These are phyloP conservation scores for Sordariomycetes sp. DNA, from an alignment of 2,329 filamentous ascomycete species.

Conservation along the genomic window DNA sequence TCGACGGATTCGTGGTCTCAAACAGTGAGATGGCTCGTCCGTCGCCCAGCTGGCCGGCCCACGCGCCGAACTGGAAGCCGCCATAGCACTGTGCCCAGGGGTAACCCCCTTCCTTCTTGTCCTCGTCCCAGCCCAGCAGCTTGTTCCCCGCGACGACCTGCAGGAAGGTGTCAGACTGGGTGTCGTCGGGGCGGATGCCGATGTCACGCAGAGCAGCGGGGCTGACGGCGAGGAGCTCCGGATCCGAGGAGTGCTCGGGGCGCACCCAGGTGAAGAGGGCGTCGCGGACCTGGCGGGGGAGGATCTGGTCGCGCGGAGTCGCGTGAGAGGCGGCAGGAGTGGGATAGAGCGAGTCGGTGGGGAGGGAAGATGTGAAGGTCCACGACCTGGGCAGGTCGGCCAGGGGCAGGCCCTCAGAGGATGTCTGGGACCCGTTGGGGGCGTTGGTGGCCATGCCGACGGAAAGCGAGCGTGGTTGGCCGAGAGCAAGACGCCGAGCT, in stretches of 20 bases:
- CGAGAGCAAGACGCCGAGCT: background rate
- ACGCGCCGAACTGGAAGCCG: slow-evolving; percentile 69
- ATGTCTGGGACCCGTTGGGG: background rate
- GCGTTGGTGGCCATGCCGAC: background rate
- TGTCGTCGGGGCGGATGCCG: slow-evolving; percentile 60
- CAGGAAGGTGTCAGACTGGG: slow-evolving; percentile 62
- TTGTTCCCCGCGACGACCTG: slow-evolving; percentile 73
- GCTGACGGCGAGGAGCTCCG: slow-evolving; percentile 76
- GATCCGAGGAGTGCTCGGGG: slow-evolving; percentile 59
- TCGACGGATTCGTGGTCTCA: slow-evolving; percentile 67
- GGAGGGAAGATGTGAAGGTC: slow-evolving; percentile 56
- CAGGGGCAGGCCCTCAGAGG: slow-evolving; percentile 20
- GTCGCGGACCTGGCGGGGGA: slow-evolving; percentile 72
- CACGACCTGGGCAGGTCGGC: slow-evolving; percentile 53
- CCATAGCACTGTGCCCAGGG: slow-evolving; percentile 99
- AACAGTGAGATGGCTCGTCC: slow-evolving; percentile 91
- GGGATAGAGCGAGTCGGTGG: slow-evolving; percentile 66
- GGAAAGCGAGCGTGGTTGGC: background rate
- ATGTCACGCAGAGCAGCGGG: slow-evolving; percentile 69
- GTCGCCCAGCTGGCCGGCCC: slow-evolving; percentile 93
- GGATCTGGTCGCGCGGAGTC: slow-evolving; percentile 65
- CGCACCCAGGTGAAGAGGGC: slow-evolving; percentile 88
- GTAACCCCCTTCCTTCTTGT: slow-evolving; percentile 60
- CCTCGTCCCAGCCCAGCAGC: slow-evolving; percentile 67
- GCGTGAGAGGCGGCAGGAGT: slow-evolving; percentile 74